These are phyloP conservation scores for Panus rudis DNA, from an alignment of 768 basidiomycete species.

Conservation along the genomic window DNA sequence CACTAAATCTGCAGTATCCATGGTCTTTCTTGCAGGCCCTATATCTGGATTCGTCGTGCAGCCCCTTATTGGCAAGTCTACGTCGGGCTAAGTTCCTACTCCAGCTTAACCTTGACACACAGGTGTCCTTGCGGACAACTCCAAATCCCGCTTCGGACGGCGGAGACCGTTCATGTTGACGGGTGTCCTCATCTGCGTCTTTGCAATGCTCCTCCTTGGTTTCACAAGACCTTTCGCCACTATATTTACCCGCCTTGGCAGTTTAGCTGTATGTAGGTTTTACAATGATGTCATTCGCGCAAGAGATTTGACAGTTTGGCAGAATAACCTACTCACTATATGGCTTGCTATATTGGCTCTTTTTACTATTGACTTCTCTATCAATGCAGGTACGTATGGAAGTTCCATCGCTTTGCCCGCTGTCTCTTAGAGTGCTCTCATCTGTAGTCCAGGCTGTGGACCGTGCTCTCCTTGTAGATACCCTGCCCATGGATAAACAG, in stretches of 20 bases:
- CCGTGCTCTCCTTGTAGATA: constrained; percentile 86
- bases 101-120: neutral
- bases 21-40: constrained; percentile 91
- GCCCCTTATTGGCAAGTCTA: constrained; percentile 65
- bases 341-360: constrained; percentile 69
- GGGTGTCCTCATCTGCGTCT: constrained; percentile 57
- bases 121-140: constrained; percentile 76
- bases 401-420: constrained; percentile 13
- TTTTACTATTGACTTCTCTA: constrained; percentile 60
- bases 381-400: constrained; percentile 40
- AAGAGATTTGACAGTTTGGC: constrained; percentile 5
- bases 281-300: neutral
- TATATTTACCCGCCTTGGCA: constrained; percentile 31
- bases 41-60: constrained; percentile 87
- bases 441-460: constrained; percentile 77
- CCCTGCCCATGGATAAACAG: constrained; percentile 65
- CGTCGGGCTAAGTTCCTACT: neutral
- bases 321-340: constrained; percentile 67
- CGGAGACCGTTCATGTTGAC: constrained; percentile 80
- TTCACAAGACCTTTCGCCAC: constrained; percentile 67
- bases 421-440: constrained; percentile 39
- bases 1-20: constrained; percentile 78
- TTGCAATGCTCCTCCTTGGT: constrained; percentile 76
- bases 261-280: constrained; percentile 25
- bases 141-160: constrained; percentile 76